These are phyloP conservation scores for Zalaria sp. DNA, from an alignment of 2,329 filamentous ascomycete genomes.

Conservation along the genomic window DNA sequence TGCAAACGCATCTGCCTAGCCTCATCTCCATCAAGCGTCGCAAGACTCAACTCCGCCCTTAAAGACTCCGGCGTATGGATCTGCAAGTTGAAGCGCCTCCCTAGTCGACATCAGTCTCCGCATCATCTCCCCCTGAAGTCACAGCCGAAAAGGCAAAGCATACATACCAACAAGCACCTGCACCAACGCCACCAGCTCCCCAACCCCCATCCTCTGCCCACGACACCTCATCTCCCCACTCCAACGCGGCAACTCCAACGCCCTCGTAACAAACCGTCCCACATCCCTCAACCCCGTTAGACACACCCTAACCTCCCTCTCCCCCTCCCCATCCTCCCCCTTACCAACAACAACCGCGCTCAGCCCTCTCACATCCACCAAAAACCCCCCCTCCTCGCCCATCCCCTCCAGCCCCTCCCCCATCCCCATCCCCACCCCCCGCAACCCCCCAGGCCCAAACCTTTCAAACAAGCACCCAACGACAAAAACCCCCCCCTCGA, in stretches of 20 bases:
- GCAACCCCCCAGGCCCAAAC: conserved; percentile 54
- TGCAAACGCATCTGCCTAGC: conserved; percentile 32
- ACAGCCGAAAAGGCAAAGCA: too few species aligned
- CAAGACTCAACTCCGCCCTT: conserved; percentile 33
- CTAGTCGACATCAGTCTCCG: too few species aligned
- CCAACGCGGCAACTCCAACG: conserved; percentile 52
- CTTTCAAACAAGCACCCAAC: conserved; percentile 67
- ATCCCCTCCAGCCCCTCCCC: conserved; percentile 23
- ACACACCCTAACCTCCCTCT: conserved; percentile 39
- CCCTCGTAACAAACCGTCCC: conserved; percentile 55
- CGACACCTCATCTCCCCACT: conserved; percentile 41
- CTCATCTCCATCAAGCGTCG: conserved; percentile 18
- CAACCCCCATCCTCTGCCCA: too few species aligned
- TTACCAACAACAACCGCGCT: conserved; percentile 42
- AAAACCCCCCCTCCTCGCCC: conserved; percentile 39
- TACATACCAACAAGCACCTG: too few species aligned
- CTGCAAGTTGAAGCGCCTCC: too few species aligned
- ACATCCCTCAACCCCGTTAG: conserved; percentile 59
- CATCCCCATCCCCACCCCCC: conserved; percentile 17
- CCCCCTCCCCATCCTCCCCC: conserved; percentile 31
- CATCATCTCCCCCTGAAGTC: too few species aligned
- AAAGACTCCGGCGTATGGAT: conserved; percentile 35
- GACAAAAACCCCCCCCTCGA: conserved; percentile 56
- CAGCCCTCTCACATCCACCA: conserved; percentile 58
- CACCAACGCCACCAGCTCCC: too few species aligned